Evolutionary conservation across 176 grass and related monocot genomes (phyloP).

Genomic region (Oryza longistaminata): DNA sequence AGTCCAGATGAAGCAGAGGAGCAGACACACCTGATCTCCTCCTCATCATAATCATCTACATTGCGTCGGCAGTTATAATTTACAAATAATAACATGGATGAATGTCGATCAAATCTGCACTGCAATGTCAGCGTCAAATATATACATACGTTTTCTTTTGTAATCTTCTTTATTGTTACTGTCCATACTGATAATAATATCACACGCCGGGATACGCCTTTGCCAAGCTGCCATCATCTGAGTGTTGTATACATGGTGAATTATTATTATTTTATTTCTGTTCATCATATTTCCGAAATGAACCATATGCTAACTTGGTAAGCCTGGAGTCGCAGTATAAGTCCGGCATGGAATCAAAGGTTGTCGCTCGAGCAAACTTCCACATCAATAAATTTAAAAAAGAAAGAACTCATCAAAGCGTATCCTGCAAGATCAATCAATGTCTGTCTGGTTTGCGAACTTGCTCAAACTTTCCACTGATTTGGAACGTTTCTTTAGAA

Average conservation of each 20-base stretch:
- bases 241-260: too few species aligned
- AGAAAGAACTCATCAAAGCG: neutral
- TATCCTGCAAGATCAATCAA: too few species aligned
- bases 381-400: too few species aligned
- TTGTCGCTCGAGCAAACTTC: neutral
- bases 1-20: slow-evolving; percentile 39
- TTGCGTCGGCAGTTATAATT: too few species aligned
- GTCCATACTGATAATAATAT: neutral
- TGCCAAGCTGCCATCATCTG: too few species aligned
- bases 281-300: neutral
- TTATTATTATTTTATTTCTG: neutral
- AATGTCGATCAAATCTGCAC: neutral
- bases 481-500: neutral
- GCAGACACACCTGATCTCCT: neutral
- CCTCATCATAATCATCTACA: too few species aligned
- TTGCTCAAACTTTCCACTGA: neutral
- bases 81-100: slow-evolving; percentile 11
- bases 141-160: neutral
- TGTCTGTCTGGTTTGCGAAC: neutral
- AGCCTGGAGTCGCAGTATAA: neutral
- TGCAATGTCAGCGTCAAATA: neutral
- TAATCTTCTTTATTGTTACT: neutral
- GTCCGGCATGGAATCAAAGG: neutral
- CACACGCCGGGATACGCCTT: too few species aligned
- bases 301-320: neutral